Evolutionary conservation across 2,329 filamentous ascomycete species (phyloP).

Genomic region (Alternaria incomplexa): DNA sequence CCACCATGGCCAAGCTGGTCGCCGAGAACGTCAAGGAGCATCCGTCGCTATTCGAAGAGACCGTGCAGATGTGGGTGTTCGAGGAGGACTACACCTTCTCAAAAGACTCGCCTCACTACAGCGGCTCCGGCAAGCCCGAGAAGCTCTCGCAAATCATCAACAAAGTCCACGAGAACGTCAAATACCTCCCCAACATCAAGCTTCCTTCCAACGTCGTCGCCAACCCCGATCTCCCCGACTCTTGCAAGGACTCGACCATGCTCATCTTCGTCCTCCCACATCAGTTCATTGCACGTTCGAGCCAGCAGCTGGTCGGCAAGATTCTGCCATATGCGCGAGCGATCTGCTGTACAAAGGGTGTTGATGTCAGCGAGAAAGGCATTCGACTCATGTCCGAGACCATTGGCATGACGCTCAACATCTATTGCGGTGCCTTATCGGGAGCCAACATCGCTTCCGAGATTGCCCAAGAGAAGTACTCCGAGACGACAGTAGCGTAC

Average conservation of each 20-base stretch:
- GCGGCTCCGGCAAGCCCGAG: constrained; percentile 68
- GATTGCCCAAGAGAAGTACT: constrained; percentile 95
- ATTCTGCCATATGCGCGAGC: constrained; percentile 91
- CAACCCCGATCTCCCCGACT: constrained; percentile 78
- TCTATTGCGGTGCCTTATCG: constrained; percentile 95
- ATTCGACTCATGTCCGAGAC: constrained; percentile 92
- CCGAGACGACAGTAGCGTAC: constrained; percentile 95
- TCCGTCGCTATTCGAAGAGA: constrained; percentile 79
- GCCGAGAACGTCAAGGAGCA: constrained; percentile 87
- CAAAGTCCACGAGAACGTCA: constrained; percentile 91
- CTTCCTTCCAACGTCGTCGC: constrained; percentile 84
- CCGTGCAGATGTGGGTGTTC: constrained; percentile 99
- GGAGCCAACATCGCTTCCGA: constrained; percentile 97
- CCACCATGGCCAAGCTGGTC: constrained; percentile 95
- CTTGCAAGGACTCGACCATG: constrained; percentile 84
- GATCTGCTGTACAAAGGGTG: constrained; percentile 97
- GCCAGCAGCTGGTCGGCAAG: constrained; percentile 82
- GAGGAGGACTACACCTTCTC: constrained; percentile 85
- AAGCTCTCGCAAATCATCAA: constrained; percentile 95
- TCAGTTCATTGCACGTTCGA: constrained; percentile 90
- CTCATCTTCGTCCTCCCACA: constrained; percentile 97
- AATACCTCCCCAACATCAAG: constrained; percentile 89
- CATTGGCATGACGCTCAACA: constrained; percentile 87
- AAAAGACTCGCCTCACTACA: constrained; percentile 75
- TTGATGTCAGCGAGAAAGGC: constrained; percentile 85